These are phyloP conservation scores for Botrytis byssoidea DNA, from an alignment of 2,329 filamentous ascomycete genomes.

Conservation along the genomic window DNA sequence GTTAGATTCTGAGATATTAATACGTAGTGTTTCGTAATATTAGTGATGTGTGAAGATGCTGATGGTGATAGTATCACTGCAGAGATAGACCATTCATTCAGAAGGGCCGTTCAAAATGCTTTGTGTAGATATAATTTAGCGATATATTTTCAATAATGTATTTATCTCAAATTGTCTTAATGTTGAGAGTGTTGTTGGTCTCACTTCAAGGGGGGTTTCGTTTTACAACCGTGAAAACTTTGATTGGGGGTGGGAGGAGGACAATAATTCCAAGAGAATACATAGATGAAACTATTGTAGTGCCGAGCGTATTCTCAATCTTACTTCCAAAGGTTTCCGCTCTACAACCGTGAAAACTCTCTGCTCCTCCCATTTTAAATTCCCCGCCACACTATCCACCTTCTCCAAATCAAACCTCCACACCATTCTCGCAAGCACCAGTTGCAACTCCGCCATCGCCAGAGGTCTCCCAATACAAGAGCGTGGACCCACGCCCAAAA, in stretches of 20 bases:
- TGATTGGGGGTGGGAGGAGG: no score
- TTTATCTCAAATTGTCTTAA: no score
- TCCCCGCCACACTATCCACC: not conserved
- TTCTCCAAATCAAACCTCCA: not conserved
- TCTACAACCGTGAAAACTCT: not conserved
- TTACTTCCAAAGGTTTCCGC: not conserved
- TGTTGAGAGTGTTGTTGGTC: no score
- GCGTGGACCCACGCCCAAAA: constrained; percentile 3
- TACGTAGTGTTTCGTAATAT: not conserved
- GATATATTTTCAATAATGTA: no score
- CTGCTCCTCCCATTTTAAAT: not conserved
- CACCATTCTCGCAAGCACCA: not conserved
- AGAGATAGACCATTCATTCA: not conserved
- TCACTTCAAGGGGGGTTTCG: no score
- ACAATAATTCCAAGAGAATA: no score
- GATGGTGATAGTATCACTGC: not conserved
- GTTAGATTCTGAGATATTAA: not conserved
- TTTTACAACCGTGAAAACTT: no score
- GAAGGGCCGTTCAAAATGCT: no score
- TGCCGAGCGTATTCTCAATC: not conserved
- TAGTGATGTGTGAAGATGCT: not conserved
- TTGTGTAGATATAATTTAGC: no score
- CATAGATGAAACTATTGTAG: not conserved
- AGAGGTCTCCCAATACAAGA: not conserved
- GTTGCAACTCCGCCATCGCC: not conserved